Percentiles rank a stretch among this genome's conserved stretches.
Evolutionary conservation across 352 stramenopile species (phyloP).

Genomic region (Pythium chondricola): DNA sequence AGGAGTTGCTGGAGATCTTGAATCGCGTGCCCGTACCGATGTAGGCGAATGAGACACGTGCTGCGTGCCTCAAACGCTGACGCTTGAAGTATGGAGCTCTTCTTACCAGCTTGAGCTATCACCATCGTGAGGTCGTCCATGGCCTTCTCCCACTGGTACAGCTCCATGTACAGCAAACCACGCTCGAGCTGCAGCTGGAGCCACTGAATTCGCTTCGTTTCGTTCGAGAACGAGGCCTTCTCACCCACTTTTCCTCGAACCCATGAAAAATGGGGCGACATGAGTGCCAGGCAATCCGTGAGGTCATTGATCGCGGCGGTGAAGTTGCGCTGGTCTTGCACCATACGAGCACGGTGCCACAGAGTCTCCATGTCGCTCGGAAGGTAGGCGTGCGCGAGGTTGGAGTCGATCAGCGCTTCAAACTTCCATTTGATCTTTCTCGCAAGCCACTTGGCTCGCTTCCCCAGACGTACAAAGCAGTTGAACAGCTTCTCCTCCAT

Average conservation of each 20-base stretch:
- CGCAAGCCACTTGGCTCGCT: conserved; percentile 43
- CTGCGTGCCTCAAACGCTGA: conserved; percentile 31
- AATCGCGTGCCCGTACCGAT: conserved; percentile 33
- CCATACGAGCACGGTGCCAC: conserved; percentile 36
- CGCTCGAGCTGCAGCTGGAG: conserved; percentile 41
- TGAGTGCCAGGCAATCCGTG: conserved; percentile 30
- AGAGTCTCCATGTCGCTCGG: conserved; percentile 43
- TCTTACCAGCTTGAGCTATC: conserved; percentile 30
- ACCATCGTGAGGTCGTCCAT: conserved; percentile 40
- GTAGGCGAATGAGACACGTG: conserved; percentile 28
- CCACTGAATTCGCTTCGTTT: conserved; percentile 36
- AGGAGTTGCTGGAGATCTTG: conserved; percentile 38
- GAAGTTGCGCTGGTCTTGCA: conserved; percentile 34
- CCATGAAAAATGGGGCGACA: conserved; percentile 32
- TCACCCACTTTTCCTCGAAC: conserved; percentile 25
- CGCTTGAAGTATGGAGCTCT: conserved; percentile 17
- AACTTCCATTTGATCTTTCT: conserved; percentile 39
- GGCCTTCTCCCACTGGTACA: conserved; percentile 31
- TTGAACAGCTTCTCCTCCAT: conserved; percentile 50
- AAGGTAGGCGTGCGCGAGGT: conserved; percentile 39
- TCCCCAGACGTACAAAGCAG: conserved; percentile 32
- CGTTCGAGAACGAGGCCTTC: conserved; percentile 24
- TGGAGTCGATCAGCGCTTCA: conserved; percentile 46
- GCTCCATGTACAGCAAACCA: conserved; percentile 27
- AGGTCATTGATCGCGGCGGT: conserved; percentile 35